A percentile compares a stretch with the other conserved stretches of the same genome.
Conservation (phyloP, 2,329 filamentous ascomycete species). For the Coniochaeta prunicola region DNA sequence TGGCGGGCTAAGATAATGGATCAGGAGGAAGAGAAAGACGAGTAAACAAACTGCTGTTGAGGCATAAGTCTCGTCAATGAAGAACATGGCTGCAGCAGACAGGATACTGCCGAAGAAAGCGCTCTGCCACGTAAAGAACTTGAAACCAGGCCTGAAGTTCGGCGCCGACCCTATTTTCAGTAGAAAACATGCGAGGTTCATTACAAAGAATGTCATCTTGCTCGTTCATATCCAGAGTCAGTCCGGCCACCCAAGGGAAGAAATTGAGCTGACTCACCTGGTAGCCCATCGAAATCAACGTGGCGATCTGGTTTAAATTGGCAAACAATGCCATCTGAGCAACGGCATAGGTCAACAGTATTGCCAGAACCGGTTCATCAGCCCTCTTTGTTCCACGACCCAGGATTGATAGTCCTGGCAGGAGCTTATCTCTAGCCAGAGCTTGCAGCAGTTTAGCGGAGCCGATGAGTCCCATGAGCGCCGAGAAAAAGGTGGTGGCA, state of each 20-base stretch:
- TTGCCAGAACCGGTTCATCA: slow-evolving; percentile 71
- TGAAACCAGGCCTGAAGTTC: slow-evolving; percentile 82
- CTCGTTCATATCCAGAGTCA: background rate
- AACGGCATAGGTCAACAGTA: slow-evolving; percentile 67
- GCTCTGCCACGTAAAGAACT: slow-evolving; percentile 83
- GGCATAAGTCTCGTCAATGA: slow-evolving; percentile 77
- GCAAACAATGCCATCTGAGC: slow-evolving; percentile 76
- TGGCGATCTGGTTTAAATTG: slow-evolving; percentile 82
- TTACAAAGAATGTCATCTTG: slow-evolving; percentile 81
- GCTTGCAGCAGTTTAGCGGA: slow-evolving; percentile 81
- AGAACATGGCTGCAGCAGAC: slow-evolving; percentile 80
- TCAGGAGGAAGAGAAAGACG: slow-evolving; percentile 71
- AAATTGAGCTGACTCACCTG: slow-evolving; percentile 37
- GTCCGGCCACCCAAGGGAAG: background rate
- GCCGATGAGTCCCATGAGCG: slow-evolving; percentile 80
- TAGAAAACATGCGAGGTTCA: slow-evolving; percentile 80
- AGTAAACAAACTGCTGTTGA: slow-evolving; percentile 67
- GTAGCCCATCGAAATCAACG: slow-evolving; percentile 85
- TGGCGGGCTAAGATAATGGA: slow-evolving; percentile 78
- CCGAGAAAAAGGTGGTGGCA: slow-evolving; percentile 76
- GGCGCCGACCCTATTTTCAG: slow-evolving; percentile 82
- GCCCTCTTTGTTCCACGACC: slow-evolving; percentile 62
- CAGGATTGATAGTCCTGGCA: slow-evolving; percentile 70
- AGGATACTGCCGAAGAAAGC: slow-evolving; percentile 67
- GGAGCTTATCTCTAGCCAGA: slow-evolving; percentile 67